Conservation (phyloP, 1,139 yeast species). For the Komagataea norvegica region DNA sequence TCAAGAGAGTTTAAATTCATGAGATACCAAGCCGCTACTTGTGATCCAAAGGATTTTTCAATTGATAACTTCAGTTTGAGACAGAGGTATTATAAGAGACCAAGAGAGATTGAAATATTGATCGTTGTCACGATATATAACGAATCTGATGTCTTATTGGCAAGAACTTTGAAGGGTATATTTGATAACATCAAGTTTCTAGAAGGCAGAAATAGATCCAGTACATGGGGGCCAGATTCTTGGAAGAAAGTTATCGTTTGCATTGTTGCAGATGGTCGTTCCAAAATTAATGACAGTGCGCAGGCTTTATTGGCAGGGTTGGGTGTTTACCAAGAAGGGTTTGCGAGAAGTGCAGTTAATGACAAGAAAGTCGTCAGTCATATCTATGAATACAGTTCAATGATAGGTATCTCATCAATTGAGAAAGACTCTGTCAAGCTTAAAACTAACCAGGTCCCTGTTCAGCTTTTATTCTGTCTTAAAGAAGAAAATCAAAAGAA, state of each 20-base stretch:
- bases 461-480: conserved; percentile 83
- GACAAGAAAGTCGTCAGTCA: conserved; percentile 87
- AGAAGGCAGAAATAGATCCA: conserved; percentile 60
- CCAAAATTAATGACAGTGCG: conserved; percentile 79
- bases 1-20: conserved; percentile 73
- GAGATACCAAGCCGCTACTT: conserved; percentile 81
- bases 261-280: conserved; percentile 90
- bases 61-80: conserved; percentile 74
- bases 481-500: conserved; percentile 88
- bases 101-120: conserved; percentile 82
- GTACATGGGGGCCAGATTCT: conserved; percentile 79
- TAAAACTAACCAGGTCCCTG: conserved; percentile 66
- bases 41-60: conserved; percentile 76
- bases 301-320: conserved; percentile 83
- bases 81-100: conserved; percentile 56
- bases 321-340: conserved; percentile 93
- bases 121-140: conserved; percentile 92
- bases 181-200: conserved; percentile 88
- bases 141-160: conserved; percentile 82
- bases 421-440: conserved; percentile 65
- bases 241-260: conserved; percentile 94
- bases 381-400: conserved; percentile 80
- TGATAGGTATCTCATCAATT: conserved; percentile 57
- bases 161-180: conserved; percentile 89
- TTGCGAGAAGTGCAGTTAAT: conserved; percentile 86